Evolutionary conservation across 495 filamentous ascomycete genomes (phyloP), one percentile per base, ranked within the genome.

Genomic region (Hypomontagnella monticulosa): DNA sequence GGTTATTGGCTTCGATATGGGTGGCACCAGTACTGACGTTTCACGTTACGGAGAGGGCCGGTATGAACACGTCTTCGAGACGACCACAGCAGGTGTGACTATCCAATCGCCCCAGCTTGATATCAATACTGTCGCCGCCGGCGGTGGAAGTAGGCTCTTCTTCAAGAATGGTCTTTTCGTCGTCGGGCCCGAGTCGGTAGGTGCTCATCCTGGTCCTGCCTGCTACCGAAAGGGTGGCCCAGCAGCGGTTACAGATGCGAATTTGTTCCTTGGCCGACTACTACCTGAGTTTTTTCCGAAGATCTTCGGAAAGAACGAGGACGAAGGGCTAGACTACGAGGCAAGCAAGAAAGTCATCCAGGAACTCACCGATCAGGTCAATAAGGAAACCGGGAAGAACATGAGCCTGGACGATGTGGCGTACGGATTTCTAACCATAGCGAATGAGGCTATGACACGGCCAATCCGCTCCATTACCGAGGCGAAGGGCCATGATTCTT

Each of bases 1-100:
- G 0, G 91, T 98, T 8, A 97, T 98, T 71, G 95, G 95, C 0
- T 98, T 99, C 66, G 95, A 98, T 67, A 99, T 99, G 95, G 80
- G 80, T 46, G 95, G 95, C 23, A 99, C 95, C 4, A 93, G 90
- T 34, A 99, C 95, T 0, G 95, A 99, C 73, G 94, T 97, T 4
- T 96, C 92, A 18, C 81, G 95, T 20, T 98, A 95, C 69, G 95
- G 94, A 37, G 81, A 84, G 41, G 94, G 95, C 9, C 84, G 94
- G 47, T 93, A 97, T 71, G 95, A 98, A 57, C 95, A 99, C 74
- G 95, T 97, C 0, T 98, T 99, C 62, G 95, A 97, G 72, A 97
- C 95, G 1, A 97, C 94, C 0, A 96, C 96, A 0, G 95, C 95
- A 1, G 95, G 95, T 19, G 92, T 99, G 4, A 92, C 93, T 0